Base-by-base conservation (phyloP, 2,329 filamentous ascomycete species). In the Cercospora zeina region DNA sequence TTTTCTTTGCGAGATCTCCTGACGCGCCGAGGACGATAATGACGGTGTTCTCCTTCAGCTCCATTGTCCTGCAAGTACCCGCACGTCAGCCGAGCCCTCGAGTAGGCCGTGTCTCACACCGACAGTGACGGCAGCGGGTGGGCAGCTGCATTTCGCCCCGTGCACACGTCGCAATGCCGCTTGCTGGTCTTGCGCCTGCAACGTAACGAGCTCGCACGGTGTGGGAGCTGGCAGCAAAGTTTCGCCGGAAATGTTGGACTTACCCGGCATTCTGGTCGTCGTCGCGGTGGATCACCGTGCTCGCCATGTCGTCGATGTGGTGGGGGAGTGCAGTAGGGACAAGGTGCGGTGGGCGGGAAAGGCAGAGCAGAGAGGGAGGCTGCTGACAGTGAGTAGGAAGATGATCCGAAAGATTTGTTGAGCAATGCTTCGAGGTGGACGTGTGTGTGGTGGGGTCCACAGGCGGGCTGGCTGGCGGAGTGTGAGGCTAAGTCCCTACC, bases 1-100 rank as follows among this genome's bases (percentile, higher is more conserved):
- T 99, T 89, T 99, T 99, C 86, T 99, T 99, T 56, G 95, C 95
- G 70, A 99, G 82, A 83, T 99, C 95, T 74, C 95, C 95, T 58
- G 95, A 99, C 69, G 95, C 95, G 74, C 95, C 95, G 70, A 99
- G 88, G 73, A 99, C 95, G 73, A 99, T 86, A 74, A 99, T 96
- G 76, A 93, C 86, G 69, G 95, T 99, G 85, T 99, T 96, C 76
- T 97, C 91, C 85, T 97, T 99, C 75, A 99, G 88, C 86, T 99
- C 95, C 79, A 96, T 84, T 74, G 86, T 87, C 76, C 91, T 96
- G 77, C 54, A 53, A 39, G 30, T 19, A 49, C 21, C 51, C 49
- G 58, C 42, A n/a, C 55, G 64, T 68, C 64, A 68, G 66, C 64
- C 47, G 56, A 59, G 56, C 53, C 56, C 33, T 59, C 47, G 24